Evolutionary conservation across 306 rosid genomes (phyloP).

Genomic region (Trifolium subterraneum): DNA sequence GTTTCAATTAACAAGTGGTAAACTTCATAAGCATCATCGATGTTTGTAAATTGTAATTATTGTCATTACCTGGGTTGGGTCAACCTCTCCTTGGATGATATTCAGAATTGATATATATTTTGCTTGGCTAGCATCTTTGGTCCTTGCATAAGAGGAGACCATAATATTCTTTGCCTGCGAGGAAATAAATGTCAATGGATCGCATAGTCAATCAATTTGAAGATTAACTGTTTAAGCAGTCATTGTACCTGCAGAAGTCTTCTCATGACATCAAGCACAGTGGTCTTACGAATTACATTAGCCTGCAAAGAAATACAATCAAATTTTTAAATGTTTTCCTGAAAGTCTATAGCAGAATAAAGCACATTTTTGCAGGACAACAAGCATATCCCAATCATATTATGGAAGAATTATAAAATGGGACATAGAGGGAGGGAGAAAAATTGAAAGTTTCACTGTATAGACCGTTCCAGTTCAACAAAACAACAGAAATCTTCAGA

Average conservation of each 20-base stretch:
- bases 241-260: constrained; percentile 88
- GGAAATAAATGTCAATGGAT: constrained; percentile 42
- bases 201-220: constrained; percentile 8
- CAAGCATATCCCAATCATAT: background rate
- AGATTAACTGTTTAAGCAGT: constrained; percentile 26
- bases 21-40: constrained; percentile 1
- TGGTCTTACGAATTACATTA: constrained; percentile 94
- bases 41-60: constrained; percentile 2
- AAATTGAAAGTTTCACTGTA: constrained; percentile 1
- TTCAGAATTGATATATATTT: constrained; percentile 97
- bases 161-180: constrained; percentile 94
- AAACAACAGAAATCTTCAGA: constrained; percentile 29
- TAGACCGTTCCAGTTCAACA: constrained; percentile 33
- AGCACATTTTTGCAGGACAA: background rate
- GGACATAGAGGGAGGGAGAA: background rate
- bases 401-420: background rate
- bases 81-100: constrained; percentile 99
- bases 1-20: constrained; percentile 23
- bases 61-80: constrained; percentile 88
- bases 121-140: constrained; percentile 99
- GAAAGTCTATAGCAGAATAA: constrained; percentile 17
- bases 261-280: constrained; percentile 98
- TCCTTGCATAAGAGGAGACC: constrained; percentile 98
- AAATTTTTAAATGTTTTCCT: constrained; percentile 29
- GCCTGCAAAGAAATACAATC: constrained; percentile 65